A percentile compares a stretch with the other conserved stretches of the same genome.
These are phyloP conservation scores for Cenchrus fungigraminus DNA, from an alignment of 176 grass and related monocot genomes.

Conservation along the genomic window DNA sequence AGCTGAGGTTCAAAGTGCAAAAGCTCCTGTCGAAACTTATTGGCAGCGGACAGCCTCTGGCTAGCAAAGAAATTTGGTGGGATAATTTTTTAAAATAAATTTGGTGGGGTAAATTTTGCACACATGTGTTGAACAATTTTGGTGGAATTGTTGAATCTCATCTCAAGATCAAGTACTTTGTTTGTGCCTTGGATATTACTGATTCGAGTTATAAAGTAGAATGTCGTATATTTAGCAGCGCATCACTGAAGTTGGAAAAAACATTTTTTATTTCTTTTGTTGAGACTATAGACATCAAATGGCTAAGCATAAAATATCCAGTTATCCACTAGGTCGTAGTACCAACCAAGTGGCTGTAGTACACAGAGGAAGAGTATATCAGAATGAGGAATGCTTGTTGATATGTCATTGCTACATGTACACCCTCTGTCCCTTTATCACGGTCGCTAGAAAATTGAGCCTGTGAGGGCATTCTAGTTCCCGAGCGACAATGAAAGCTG, in stretches of 20 bases:
- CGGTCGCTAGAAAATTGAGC: too few relatives aligned
- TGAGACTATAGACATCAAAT: background rate
- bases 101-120: background rate
- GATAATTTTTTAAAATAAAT: constrained; percentile 12
- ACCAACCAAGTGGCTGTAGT: background rate
- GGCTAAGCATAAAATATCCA: background rate
- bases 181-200: background rate
- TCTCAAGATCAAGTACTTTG: background rate
- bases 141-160: background rate
- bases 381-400: constrained; percentile 12
- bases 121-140: background rate
- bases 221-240: background rate
- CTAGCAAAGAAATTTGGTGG: background rate
- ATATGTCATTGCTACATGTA: constrained; percentile 12
- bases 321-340: background rate
- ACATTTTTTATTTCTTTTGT: background rate
- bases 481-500: too few relatives aligned
- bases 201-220: background rate
- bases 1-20: background rate
- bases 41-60: background rate
- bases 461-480: too few relatives aligned
- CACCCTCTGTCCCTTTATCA: too few relatives aligned
- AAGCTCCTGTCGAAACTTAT: constrained; percentile 17
- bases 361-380: background rate
- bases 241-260: background rate